Percentiles rank a stretch among this genome's conserved stretches.
phyloP scores from a whole-genome alignment of 2,329 filamentous ascomycete species.

The Fusarium ramigenum region DNA sequence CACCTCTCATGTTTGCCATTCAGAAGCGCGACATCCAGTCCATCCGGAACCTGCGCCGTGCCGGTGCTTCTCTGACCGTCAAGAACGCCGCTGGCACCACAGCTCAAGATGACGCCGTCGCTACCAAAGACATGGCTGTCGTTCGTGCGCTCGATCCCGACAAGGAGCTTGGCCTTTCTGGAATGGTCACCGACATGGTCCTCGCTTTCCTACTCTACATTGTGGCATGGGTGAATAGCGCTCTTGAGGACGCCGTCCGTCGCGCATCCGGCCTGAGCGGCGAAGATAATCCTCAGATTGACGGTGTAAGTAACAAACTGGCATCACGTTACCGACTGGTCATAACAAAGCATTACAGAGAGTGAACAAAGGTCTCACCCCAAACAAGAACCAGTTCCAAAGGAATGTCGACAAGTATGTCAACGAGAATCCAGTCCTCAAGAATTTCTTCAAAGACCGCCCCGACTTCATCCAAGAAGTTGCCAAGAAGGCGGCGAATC shows the following conservation, averaged over 20 bases:
- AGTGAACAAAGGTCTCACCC: background rate
- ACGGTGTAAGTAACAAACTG: background rate
- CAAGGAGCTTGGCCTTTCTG: background rate
- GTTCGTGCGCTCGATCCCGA: background rate
- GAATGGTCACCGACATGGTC: background rate
- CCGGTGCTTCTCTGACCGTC: background rate
- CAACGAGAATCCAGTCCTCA: background rate
- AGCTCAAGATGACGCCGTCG: background rate
- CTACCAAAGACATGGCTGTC: background rate
- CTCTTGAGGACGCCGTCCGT: background rate
- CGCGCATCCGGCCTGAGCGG: background rate
- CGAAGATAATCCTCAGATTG: background rate
- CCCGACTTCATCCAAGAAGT: background rate
- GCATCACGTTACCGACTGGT: background rate
- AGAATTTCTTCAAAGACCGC: background rate
- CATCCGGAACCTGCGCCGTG: background rate
- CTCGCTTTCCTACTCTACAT: background rate
- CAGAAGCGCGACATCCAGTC: background rate
- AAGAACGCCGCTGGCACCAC: background rate
- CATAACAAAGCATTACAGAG: background rate
- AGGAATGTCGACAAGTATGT: background rate
- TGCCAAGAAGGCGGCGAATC: background rate
- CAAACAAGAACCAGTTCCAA: background rate
- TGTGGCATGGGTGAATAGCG: background rate
- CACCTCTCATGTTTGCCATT: background rate